Evolutionary conservation across 345 rosid genomes (phyloP).

Genomic region (Triadica sebifera): DNA sequence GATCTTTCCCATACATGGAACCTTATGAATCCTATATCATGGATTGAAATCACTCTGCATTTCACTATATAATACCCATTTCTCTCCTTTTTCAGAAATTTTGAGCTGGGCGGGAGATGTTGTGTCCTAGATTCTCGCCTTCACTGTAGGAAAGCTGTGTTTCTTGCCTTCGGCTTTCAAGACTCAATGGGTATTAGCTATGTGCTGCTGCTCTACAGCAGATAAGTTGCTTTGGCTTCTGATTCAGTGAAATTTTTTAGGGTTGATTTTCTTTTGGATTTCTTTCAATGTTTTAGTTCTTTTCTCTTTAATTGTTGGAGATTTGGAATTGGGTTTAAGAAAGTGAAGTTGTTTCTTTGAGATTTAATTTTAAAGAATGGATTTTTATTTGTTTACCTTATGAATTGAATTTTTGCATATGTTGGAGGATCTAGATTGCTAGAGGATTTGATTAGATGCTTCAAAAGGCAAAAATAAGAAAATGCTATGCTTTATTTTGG

Average conservation of each 20-base stretch:
- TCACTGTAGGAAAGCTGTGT: not conserved
- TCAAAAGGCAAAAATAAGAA: constrained; percentile 2
- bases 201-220: constrained; percentile 1
- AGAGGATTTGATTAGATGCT: constrained; percentile 8
- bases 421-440: not conserved
- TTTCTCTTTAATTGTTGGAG: not conserved
- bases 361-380: not conserved
- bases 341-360: not conserved
- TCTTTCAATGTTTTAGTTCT: not conserved
- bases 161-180: not conserved
- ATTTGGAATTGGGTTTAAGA: not conserved
- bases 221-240: constrained; percentile 15
- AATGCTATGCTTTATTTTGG: constrained; percentile 20
- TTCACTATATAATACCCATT: not conserved
- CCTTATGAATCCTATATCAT: not conserved
- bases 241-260: not conserved
- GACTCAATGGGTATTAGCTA: not conserved
- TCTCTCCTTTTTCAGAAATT: not conserved
- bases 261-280: not conserved
- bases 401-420: not conserved
- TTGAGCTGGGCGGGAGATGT: not conserved
- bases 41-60: not conserved
- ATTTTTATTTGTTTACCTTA: constrained; percentile 3
- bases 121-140: constrained; percentile 13
- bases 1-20: constrained; percentile 16